Evolutionary conservation across 1,284 basidiomycete genomes (phyloP).

Genomic region (Rhodotorula sp.): DNA sequence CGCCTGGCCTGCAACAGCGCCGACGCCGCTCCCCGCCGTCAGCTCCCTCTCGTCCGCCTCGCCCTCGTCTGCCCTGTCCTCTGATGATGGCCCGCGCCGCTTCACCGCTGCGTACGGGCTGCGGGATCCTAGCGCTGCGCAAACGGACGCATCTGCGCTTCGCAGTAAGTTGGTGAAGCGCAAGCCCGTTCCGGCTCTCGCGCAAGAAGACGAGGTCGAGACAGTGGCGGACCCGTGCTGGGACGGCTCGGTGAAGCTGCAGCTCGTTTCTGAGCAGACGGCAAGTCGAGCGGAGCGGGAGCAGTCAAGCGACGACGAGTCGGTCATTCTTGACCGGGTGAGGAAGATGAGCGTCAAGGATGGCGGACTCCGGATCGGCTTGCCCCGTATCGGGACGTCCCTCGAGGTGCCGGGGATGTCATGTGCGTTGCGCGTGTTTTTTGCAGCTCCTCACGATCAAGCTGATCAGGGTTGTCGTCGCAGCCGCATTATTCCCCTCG

Average conservation of each 20-base stretch:
- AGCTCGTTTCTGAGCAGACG: not conserved
- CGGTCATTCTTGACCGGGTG: not conserved
- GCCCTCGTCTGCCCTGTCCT: not conserved
- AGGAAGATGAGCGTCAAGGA: conserved; percentile 8
- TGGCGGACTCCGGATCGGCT: not conserved
- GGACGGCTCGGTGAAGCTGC: not conserved
- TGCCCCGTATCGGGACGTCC: not conserved
- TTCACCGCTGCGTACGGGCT: no score
- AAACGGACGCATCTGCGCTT: not conserved
- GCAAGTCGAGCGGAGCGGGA: no score
- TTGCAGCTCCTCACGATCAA: not conserved
- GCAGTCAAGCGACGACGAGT: not conserved
- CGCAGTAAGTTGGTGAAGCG: not conserved
- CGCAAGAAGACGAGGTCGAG: conserved; percentile 16
- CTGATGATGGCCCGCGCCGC: no score
- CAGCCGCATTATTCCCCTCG: not conserved
- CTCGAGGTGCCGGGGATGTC: not conserved
- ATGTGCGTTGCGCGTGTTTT: not conserved
- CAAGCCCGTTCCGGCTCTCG: conserved; percentile 19
- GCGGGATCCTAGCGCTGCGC: not conserved
- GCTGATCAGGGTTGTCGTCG: not conserved
- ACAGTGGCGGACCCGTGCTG: conserved; percentile 2
- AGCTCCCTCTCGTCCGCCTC: not conserved
- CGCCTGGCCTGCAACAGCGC: not conserved
- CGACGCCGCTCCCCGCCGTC: not conserved